Percentiles rank a stretch among this genome's conserved stretches.
These are phyloP conservation scores for Aspergillus luchuensis DNA, from an alignment of 2,329 filamentous ascomycete genomes.

Conservation along the genomic window DNA sequence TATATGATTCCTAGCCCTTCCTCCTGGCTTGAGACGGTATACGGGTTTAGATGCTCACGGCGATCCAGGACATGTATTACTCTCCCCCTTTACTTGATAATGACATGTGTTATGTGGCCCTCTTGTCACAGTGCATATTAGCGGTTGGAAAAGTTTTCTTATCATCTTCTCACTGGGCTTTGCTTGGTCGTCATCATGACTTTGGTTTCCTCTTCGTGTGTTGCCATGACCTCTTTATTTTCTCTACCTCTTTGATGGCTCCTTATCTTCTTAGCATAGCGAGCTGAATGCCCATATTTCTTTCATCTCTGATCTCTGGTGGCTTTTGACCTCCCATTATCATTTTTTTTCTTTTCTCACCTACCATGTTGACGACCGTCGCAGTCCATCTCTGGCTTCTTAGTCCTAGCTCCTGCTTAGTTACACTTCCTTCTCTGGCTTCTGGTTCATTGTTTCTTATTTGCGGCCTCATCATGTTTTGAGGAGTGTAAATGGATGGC, in stretches of 20 bases:
- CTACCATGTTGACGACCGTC: constrained; percentile 6
- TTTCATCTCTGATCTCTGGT: constrained; percentile 17
- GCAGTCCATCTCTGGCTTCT: constrained; percentile 3
- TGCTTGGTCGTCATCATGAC: constrained; percentile 24
- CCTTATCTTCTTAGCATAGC: constrained; percentile 38
- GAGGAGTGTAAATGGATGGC: constrained; percentile 9
- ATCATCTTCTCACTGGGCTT: constrained; percentile 32
- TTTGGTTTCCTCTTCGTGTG: constrained; percentile 26
- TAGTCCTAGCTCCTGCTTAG: neutral
- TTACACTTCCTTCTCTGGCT: neutral
- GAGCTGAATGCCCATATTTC: constrained; percentile 35
- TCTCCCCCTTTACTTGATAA: constrained; percentile 36
- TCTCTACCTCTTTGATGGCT: constrained; percentile 24
- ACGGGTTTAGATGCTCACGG: constrained; percentile 21
- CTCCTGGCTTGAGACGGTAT: constrained; percentile 24
- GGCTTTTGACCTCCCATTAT: neutral
- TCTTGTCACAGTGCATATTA: constrained; percentile 44
- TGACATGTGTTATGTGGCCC: constrained; percentile 46
- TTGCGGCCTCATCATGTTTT: neutral
- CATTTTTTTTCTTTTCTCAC: neutral
- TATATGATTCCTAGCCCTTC: constrained; percentile 26
- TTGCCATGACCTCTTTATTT: constrained; percentile 29
- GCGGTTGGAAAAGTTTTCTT: constrained; percentile 46
- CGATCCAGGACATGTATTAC: constrained; percentile 42
- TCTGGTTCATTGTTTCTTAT: neutral